These are phyloP conservation scores for Trametes meyenii DNA, from an alignment of 768 basidiomycete species.

Conservation along the genomic window DNA sequence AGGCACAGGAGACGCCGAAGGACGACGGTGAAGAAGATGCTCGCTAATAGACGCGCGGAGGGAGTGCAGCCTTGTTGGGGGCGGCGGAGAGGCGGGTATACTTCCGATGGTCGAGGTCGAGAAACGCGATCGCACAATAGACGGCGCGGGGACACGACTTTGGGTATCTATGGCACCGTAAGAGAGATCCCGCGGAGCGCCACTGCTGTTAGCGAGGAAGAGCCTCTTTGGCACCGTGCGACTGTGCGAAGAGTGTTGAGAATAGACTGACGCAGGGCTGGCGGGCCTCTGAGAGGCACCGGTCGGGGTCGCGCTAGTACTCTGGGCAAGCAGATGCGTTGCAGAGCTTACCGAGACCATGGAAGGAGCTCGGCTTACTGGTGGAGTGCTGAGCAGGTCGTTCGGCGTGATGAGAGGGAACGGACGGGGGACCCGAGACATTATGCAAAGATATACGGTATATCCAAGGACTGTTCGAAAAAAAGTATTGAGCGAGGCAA, in stretches of 20 bases:
- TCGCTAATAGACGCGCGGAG: not conserved
- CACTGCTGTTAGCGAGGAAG: conserved; percentile 11
- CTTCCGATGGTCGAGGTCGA: conserved; percentile 14
- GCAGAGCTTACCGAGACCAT: conserved; percentile 20
- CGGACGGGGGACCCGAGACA: conserved; percentile 29
- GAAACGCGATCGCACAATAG: conserved; percentile 3
- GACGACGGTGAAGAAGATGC: not conserved
- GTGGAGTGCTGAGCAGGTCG: conserved; percentile 19
- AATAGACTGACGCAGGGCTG: conserved; percentile 15
- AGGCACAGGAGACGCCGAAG: not conserved
- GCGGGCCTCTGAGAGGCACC: not conserved
- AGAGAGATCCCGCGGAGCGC: not conserved
- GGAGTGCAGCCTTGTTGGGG: not conserved
- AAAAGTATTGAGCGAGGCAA: not conserved
- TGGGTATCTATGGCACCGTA: conserved; percentile 13
- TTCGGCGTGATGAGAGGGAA: conserved; percentile 27
- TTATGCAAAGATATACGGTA: conserved; percentile 28
- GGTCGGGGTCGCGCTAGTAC: not conserved
- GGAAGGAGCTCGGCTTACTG: conserved; percentile 9
- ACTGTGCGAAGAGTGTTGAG: not conserved
- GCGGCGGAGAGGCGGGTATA: not conserved
- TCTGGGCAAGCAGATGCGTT: conserved; percentile 18
- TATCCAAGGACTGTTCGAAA: conserved; percentile 26
- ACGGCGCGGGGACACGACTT: not conserved
- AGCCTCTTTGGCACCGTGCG: conserved; percentile 13